Percentiles rank a stretch among this genome's conserved stretches.
Evolutionary conservation across 257 asterid species (phyloP).

Genomic region (Przewalskia tangutica): DNA sequence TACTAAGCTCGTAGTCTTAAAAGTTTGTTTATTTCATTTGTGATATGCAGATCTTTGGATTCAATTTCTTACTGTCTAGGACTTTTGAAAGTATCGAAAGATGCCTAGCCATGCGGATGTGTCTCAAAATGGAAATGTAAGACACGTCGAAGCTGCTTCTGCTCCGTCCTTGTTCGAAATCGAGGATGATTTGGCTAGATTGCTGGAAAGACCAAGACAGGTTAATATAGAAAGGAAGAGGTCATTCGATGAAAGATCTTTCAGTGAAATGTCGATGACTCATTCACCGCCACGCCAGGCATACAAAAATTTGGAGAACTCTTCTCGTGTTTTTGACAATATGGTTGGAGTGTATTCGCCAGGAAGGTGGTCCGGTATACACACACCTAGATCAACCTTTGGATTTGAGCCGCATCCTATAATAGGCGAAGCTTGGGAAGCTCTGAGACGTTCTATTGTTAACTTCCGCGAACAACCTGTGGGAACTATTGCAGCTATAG

Average conservation of each 20-base stretch:
- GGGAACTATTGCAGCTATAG: conserved; percentile 88
- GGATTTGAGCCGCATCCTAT: conserved; percentile 67
- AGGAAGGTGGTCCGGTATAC: conserved; percentile 49
- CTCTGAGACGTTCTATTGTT: conserved; percentile 68
- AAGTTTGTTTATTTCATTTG: background rate
- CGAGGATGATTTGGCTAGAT: conserved; percentile 51
- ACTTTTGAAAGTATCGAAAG: conserved; percentile 7
- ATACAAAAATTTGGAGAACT: conserved; percentile 41
- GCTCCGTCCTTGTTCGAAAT: conserved; percentile 56
- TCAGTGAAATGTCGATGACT: conserved; percentile 64
- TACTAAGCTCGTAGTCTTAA: background rate
- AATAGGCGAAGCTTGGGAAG: conserved; percentile 79
- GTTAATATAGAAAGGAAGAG: conserved; percentile 70
- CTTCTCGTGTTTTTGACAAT: conserved; percentile 51
- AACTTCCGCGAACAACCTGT: conserved; percentile 75
- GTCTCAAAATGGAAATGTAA: conserved; percentile 37
- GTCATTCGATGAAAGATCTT: conserved; percentile 82
- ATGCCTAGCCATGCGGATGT: conserved; percentile 41
- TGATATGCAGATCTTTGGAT: conserved; percentile 20
- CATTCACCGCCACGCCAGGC: conserved; percentile 48
- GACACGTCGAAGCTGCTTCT: conserved; percentile 30
- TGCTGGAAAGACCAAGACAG: conserved; percentile 52
- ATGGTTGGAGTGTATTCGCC: conserved; percentile 48
- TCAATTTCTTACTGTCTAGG: background rate
- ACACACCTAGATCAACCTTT: conserved; percentile 60